Evolutionary conservation across 2,329 filamentous ascomycete genomes (phyloP), one percentile per base, ranked within the genome.

Genomic region (Aspergillus pseudoglaucus): DNA sequence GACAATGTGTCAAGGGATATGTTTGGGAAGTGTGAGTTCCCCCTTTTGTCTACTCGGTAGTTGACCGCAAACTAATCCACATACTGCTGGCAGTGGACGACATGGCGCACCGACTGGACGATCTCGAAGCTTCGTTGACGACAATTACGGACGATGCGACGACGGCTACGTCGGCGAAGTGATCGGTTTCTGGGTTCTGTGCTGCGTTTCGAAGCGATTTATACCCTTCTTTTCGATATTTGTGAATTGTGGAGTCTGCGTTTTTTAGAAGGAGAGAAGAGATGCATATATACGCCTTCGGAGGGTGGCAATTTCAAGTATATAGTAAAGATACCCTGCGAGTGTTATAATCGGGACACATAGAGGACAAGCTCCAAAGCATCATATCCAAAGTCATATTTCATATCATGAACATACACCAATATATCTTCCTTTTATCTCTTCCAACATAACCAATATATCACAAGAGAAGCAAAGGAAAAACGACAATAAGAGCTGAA

Each of bases 41-140:
- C 22, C 25, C 39, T 25, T 20, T 10, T 14, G 8, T 10, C 18
- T 22, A 22, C 22, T 22, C 6, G 22, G 15, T 14, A 10, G 7
- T 37, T 17, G 4, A 12, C 20, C 4, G 9, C 14, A 12, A 15
- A 8, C 14, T 9, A 9, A 15, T 7, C 38, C 47, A 45, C 32
- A 35, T 22, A 33, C 35, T 37, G 15, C 17, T 45, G 39, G 22
- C 51, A 95, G 90, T 96, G 87, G 90, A 95, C 63, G 90, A 95
- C 54, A 95, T 96, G 90, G 87, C 88, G 12, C 79, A 85, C 51
- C 82, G 90, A 22, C 73, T 96, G 18, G 90, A 96, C 64, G 88
- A 84, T 49, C 77, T 96, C 9, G 90, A 94, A 66, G 76, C 85
- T 20, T 83, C 84, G 12, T 75, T 94, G 40, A 76, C 81, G 59